phyloP scores from a whole-genome alignment of 2,329 filamentous ascomycete genomes.

The Alternaria longipes region DNA sequence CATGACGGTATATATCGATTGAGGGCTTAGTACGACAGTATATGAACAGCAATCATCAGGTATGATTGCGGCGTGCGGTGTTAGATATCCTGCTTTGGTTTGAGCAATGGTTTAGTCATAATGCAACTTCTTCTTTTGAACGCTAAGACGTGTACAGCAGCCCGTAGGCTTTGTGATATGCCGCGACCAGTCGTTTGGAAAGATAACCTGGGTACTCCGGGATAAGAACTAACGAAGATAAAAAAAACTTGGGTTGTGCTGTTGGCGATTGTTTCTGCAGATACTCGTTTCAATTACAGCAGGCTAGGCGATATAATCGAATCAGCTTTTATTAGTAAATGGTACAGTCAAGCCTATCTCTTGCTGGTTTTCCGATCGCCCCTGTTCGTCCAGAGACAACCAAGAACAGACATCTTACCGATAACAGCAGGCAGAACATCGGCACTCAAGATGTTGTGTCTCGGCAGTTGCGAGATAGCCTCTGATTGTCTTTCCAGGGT shows the following conservation, averaged over 20 bases:
- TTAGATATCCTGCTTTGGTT: constrained; percentile 11
- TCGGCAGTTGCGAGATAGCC: not conserved
- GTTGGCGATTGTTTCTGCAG: not conserved
- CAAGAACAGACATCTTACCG: not conserved
- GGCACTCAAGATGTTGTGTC: not conserved
- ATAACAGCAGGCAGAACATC: not conserved
- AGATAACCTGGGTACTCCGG: too few relatives aligned
- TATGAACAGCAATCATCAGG: constrained; percentile 29
- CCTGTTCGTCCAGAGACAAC: not conserved
- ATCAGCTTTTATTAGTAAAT: not conserved
- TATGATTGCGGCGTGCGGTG: constrained; percentile 25
- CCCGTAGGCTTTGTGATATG: not conserved
- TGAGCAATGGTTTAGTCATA: not conserved
- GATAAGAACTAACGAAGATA: too few relatives aligned
- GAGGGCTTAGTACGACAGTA: not conserved
- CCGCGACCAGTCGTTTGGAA: not conserved
- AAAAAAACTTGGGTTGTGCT: not conserved
- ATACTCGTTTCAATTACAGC: not conserved
- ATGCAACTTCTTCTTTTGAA: not conserved
- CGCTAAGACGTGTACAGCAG: not conserved
- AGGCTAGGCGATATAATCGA: not conserved
- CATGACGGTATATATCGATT: not conserved
- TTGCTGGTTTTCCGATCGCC: not conserved
- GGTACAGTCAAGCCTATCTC: not conserved
- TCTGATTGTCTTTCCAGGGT: too few relatives aligned